Conservation (phyloP, 176 grass and related monocot genomes). For the Phoenix dactylifera region DNA sequence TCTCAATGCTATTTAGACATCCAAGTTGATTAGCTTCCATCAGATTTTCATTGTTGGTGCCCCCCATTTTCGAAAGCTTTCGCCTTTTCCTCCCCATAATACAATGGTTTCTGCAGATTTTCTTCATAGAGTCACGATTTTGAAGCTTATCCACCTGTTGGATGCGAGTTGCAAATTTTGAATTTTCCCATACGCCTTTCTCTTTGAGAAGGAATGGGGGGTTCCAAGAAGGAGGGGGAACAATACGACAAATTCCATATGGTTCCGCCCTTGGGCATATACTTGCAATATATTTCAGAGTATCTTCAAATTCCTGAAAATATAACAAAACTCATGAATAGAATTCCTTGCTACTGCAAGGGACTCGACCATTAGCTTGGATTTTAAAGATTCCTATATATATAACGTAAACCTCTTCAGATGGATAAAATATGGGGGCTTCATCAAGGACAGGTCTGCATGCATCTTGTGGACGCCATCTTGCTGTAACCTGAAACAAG, state of each 20-base stretch:
- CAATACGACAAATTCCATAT: slow-evolving; percentile 22
- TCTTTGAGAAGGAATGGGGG: slow-evolving; percentile 14
- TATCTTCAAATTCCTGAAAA: slow-evolving; percentile 19
- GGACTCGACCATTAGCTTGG: background rate
- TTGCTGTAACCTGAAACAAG: slow-evolving; percentile 48
- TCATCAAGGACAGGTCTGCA: slow-evolving; percentile 57
- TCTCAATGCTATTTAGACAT: background rate
- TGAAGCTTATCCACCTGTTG: slow-evolving; percentile 20
- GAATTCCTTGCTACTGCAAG: background rate
- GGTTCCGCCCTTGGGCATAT: slow-evolving; percentile 10
- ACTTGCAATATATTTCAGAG: slow-evolving; percentile 12
- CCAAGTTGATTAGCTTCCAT: background rate
- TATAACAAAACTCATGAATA: slow-evolving; percentile 18
- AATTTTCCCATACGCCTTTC: slow-evolving; percentile 2
- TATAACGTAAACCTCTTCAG: slow-evolving; percentile 50
- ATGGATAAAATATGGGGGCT: slow-evolving; percentile 79
- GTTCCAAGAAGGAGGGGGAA: slow-evolving; percentile 21
- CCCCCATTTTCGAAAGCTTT: background rate
- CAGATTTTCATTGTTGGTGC: background rate
- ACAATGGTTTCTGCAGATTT: background rate
- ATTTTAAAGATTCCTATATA: background rate
- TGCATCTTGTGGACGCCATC: slow-evolving; percentile 67
- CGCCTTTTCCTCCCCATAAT: background rate
- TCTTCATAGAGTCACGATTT: slow-evolving; percentile 5
- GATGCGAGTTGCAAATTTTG: slow-evolving; percentile 12